Percentiles rank a stretch among this genome's conserved stretches.
Conservation (phyloP, 352 stramenopile species). For the Phytophthora fragariae region DNA sequence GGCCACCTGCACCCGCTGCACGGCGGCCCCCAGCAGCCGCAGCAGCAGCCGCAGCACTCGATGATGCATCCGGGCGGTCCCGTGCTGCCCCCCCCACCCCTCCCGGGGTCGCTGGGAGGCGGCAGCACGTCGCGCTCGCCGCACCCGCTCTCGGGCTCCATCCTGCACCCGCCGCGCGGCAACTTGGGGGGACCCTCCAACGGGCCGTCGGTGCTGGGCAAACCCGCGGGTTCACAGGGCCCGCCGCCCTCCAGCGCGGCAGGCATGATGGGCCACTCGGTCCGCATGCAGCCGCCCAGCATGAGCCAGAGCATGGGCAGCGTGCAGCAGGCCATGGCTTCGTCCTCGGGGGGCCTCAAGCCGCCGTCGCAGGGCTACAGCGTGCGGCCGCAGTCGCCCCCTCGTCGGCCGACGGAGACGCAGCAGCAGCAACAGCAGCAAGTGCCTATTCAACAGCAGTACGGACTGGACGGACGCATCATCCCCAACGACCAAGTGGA, state of each 20-base stretch:
- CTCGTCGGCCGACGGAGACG: slow-evolving; percentile 42
- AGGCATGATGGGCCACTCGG: slow-evolving; percentile 61
- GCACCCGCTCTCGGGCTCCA: slow-evolving; percentile 70
- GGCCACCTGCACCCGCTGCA: slow-evolving; percentile 77
- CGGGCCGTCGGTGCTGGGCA: slow-evolving; percentile 60
- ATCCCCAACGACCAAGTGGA: slow-evolving; percentile 48
- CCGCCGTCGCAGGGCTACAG: slow-evolving; percentile 42
- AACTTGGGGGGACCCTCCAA: slow-evolving; percentile 42
- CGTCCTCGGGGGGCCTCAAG: slow-evolving; percentile 43
- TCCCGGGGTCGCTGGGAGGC: slow-evolving; percentile 62
- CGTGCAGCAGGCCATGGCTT: slow-evolving; percentile 41
- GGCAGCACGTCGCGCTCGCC: slow-evolving; percentile 62
- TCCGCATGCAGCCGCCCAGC: slow-evolving; percentile 61
- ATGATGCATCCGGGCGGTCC: slow-evolving; percentile 71
- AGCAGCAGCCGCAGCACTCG: slow-evolving; percentile 34
- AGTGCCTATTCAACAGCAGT: slow-evolving; percentile 57
- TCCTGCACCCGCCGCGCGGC: slow-evolving; percentile 71
- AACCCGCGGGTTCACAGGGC: slow-evolving; percentile 48
- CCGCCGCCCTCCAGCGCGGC: slow-evolving; percentile 29
- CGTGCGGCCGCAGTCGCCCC: slow-evolving; percentile 55
- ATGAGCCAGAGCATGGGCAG: slow-evolving; percentile 58
- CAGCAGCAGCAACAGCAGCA: slow-evolving; percentile 31
- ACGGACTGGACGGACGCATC: slow-evolving; percentile 66
- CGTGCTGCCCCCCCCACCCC: slow-evolving; percentile 68
- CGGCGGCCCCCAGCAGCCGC: slow-evolving; percentile 48